Percentiles rank a stretch among this genome's conserved stretches.
phyloP scores from a whole-genome alignment of 768 basidiomycete genomes.

The Termitomyces sp. region DNA sequence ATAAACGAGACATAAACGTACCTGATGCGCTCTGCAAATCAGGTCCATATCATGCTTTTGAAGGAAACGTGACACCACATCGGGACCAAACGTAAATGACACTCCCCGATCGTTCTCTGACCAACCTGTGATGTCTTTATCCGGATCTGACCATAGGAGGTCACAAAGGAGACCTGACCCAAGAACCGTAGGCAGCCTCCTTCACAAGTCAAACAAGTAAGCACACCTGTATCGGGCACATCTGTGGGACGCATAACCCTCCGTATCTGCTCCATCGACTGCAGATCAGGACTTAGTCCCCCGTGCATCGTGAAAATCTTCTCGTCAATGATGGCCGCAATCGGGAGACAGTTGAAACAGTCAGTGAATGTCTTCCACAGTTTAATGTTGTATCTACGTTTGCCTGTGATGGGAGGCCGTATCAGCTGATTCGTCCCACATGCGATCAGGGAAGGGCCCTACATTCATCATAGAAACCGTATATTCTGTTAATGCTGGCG shows the following conservation, averaged over 20 bases:
- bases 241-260: constrained; percentile 99
- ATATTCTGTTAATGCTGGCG: constrained; percentile 98
- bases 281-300: constrained; percentile 92
- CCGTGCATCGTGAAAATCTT: constrained; percentile 99
- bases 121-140: constrained; percentile 99
- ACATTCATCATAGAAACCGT: constrained; percentile 99
- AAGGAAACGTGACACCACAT: constrained; percentile 96
- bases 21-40: constrained; percentile 98
- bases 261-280: constrained; percentile 99
- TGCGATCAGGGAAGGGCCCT: constrained; percentile 25
- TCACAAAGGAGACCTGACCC: constrained; percentile 84
- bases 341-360: constrained; percentile 99
- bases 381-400: constrained; percentile 99
- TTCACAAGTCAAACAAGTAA: not conserved
- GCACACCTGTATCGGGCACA: constrained; percentile 93
- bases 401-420: constrained; percentile 51
- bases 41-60: constrained; percentile 99
- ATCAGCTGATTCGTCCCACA: constrained; percentile 8
- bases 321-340: constrained; percentile 99
- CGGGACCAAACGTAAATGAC: constrained; percentile 97
- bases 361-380: constrained; percentile 99
- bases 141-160: constrained; percentile 97
- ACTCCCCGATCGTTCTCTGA: constrained; percentile 99
- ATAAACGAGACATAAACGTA: constrained; percentile 28
- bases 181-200: not conserved